phyloP scores from a whole-genome alignment of 495 filamentous ascomycete species.

The Aspergillus asperescens region DNA sequence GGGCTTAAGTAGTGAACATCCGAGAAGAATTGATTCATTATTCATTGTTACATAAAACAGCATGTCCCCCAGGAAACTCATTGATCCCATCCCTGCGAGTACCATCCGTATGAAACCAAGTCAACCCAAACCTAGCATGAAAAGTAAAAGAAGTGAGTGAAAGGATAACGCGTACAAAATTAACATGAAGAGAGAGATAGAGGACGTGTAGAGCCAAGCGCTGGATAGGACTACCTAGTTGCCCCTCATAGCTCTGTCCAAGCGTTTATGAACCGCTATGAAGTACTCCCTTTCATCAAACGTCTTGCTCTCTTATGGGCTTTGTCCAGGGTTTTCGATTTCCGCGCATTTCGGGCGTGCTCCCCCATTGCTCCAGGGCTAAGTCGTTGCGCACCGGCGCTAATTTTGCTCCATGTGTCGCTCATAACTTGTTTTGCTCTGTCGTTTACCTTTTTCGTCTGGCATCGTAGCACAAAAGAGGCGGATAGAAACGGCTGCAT shows the following conservation, averaged over 20 bases:
- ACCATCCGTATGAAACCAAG: background rate
- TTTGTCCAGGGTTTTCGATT: constrained; percentile 29
- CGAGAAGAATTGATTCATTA: constrained; percentile 1
- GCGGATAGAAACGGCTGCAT: constrained; percentile 32
- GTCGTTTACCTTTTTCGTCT: constrained; percentile 25
- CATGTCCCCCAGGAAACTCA: background rate
- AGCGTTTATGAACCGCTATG: constrained; percentile 12
- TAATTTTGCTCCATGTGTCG: constrained; percentile 29
- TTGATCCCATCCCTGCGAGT: background rate
- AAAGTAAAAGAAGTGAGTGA: background rate
- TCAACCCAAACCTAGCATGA: constrained; percentile 6
- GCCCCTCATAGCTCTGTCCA: constrained; percentile 5
- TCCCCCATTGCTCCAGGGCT: constrained; percentile 28
- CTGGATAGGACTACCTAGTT: background rate
- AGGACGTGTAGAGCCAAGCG: background rate
- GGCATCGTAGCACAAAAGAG: constrained; percentile 30
- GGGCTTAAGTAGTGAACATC: background rate
- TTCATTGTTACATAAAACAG: constrained; percentile 11
- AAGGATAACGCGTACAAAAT: background rate
- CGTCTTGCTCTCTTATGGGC: constrained; percentile 37
- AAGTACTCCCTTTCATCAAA: constrained; percentile 24
- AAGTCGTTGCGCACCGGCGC: constrained; percentile 22
- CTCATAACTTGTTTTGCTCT: constrained; percentile 29
- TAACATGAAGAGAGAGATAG: constrained; percentile 4
- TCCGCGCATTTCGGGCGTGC: constrained; percentile 29